phyloP scores from a whole-genome alignment of 805 yeast species.

The Myxozyma kluyveri region DNA sequence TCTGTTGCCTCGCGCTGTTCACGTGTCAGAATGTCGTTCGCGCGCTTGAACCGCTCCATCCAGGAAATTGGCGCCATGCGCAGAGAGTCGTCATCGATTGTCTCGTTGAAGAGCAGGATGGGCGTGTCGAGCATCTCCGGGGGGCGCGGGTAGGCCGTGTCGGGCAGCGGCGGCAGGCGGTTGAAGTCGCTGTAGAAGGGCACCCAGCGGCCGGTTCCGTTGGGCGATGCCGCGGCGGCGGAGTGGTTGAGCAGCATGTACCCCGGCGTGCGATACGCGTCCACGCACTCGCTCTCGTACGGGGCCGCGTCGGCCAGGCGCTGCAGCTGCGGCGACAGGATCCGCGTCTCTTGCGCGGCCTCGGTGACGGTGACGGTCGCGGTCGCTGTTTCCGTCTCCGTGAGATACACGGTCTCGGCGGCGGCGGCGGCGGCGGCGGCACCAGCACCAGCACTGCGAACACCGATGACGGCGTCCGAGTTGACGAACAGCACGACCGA shows the following conservation, averaged over 20 bases:
- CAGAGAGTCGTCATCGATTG: background rate
- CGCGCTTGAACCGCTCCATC: background rate
- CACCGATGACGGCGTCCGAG: too few relatives aligned
- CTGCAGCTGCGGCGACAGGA: background rate
- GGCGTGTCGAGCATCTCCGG: slow-evolving; percentile 1
- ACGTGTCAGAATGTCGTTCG: background rate
- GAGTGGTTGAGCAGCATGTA: background rate
- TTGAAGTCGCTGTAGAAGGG: slow-evolving; percentile 7
- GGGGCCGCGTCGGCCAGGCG: background rate
- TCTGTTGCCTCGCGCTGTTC: too few relatives aligned
- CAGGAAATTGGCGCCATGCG: slow-evolving; percentile 1
- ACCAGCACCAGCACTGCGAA: too few relatives aligned
- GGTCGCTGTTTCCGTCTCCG: background rate
- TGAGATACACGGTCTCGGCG: background rate
- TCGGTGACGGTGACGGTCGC: background rate
- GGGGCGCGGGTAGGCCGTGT: slow-evolving; percentile 2
- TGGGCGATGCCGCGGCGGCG: background rate
- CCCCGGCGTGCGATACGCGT: slow-evolving; percentile 17
- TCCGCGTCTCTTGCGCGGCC: background rate
- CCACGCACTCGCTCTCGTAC: slow-evolving; percentile 2
- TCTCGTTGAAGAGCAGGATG: background rate
- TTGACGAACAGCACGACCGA: too few relatives aligned
- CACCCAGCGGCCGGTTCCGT: background rate
- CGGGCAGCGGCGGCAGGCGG: background rate
- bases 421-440: background rate